Base-by-base conservation (phyloP, 768 basidiomycete species). In the Coprinopsis marcescibilis region DNA sequence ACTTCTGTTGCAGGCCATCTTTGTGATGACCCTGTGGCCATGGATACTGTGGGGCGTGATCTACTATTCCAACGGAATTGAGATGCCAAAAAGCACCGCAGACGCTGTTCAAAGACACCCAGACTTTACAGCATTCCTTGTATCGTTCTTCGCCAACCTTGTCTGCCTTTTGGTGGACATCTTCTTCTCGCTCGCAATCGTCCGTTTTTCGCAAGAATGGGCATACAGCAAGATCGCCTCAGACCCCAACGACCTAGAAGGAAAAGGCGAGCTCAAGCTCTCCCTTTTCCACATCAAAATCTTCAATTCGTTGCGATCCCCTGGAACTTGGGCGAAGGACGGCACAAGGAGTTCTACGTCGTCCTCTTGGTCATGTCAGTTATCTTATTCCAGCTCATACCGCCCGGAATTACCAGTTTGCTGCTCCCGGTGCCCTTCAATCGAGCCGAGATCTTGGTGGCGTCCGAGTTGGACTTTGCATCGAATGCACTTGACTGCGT, bases 151-250 rank as follows among this genome's bases (percentile, higher is more conserved):
- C 38, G 45, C 54, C 26, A 51, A 23, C 36, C 27, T 55, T 17
- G 32, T 55, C 27, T 27, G 36, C 11, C 36, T 49, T 33, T 29
- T 53, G 23, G 43, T 52, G 43, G 46, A 15, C 26, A 32, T 44
- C 12, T 26, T 57, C 2, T 57, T 55, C 39, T 53, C 54, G 8
- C 20, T 48, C n/a, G 48, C 52, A 13, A 41, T 55, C 37, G 40
- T 52, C 25, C 51, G 52, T 24, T 47, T 55, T 46, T 52, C 54
- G 3, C 52, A 55, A 42, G 49, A 51, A 36, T 38, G 43, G 48
- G 43, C n/a, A n/a, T n/a, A n/a, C n/a, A n/a, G n/a, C n/a, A n/a
- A n/a, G n/a, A n/a, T n/a, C n/a, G n/a, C n/a, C n/a, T n/a, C n/a
- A n/a, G n/a, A n/a, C n/a, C n/a, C n/a, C n/a, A n/a, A n/a, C n/a